Evolutionary conservation across 805 yeast genomes (phyloP).

Genomic region (Pichia insulana): DNA sequence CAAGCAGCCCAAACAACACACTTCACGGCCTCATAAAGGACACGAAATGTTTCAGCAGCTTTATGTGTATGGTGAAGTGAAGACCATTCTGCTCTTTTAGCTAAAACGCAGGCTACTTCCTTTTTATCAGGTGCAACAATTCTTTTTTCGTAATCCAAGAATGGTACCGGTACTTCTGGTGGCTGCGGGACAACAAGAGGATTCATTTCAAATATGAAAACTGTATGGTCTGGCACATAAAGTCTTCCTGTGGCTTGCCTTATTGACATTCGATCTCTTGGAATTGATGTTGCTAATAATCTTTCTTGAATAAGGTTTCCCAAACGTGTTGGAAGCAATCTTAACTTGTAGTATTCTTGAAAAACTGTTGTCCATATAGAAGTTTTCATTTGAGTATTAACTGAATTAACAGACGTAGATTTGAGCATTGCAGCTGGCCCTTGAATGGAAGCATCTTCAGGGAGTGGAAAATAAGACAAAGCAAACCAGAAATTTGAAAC

Average conservation of each 20-base stretch:
- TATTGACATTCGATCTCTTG: slow-evolving; percentile 14
- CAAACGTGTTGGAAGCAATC: slow-evolving; percentile 12
- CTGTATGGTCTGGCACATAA: slow-evolving; percentile 26
- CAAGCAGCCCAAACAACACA: slow-evolving; percentile 25
- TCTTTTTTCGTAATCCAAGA: slow-evolving; percentile 32
- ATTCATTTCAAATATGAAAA: slow-evolving; percentile 26
- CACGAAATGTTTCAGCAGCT: slow-evolving; percentile 34
- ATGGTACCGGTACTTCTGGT: slow-evolving; percentile 36
- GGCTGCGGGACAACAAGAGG: slow-evolving; percentile 30
- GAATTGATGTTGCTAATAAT: slow-evolving; percentile 18
- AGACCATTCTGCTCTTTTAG: slow-evolving; percentile 31
- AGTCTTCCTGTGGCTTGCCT: slow-evolving; percentile 11
- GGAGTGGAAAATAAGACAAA: slow-evolving; percentile 6
- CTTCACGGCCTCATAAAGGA: slow-evolving; percentile 30
- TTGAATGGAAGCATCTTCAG: slow-evolving; percentile 6
- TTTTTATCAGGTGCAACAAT: slow-evolving; percentile 31
- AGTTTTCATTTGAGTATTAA: neutral
- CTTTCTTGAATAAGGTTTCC: slow-evolving; percentile 11
- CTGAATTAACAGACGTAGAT: neutral
- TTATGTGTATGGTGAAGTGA: slow-evolving; percentile 31
- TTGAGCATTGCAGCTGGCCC: slow-evolving; percentile 2
- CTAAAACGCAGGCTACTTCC: slow-evolving; percentile 26
- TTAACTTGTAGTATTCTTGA: neutral
- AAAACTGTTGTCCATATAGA: neutral
- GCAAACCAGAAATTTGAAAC: slow-evolving; percentile 16